Conservation (phyloP, 305 asterid species). For the Caryopteris hybrid region DNA sequence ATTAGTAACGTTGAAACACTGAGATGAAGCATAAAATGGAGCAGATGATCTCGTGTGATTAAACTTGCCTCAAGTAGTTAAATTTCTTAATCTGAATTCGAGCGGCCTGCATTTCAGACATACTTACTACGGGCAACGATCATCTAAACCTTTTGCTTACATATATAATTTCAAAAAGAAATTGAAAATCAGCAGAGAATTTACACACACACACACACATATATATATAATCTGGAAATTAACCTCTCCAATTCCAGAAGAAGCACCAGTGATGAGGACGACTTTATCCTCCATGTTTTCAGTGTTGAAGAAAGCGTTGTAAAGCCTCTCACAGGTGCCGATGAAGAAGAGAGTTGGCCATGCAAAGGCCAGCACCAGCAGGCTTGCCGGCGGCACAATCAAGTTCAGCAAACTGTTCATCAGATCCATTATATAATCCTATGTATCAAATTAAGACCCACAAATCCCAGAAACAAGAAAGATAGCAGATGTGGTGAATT, state of each 20-base stretch:
- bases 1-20: no score
- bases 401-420: constrained; percentile 47
- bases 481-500: neutral
- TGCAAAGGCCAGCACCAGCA: constrained; percentile 76
- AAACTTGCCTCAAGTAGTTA: no score
- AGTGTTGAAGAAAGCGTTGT: constrained; percentile 30
- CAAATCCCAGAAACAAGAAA: neutral
- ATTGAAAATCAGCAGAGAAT: no score
- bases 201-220: no score
- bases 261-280: constrained; percentile 84
- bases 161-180: no score
- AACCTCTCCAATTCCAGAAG: constrained; percentile 98
- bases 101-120: no score
- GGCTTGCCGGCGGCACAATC: constrained; percentile 81
- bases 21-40: no score
- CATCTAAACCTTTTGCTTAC: neutral
- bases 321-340: constrained; percentile 62
- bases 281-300: constrained; percentile 69
- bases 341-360: constrained; percentile 85
- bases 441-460: neutral
- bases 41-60: no score
- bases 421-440: constrained; percentile 37
- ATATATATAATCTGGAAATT: no score
- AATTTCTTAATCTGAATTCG: neutral
- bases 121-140: neutral